Evolutionary conservation across 768 basidiomycete species (phyloP).

Genomic region (Leccinum uliginosum): DNA sequence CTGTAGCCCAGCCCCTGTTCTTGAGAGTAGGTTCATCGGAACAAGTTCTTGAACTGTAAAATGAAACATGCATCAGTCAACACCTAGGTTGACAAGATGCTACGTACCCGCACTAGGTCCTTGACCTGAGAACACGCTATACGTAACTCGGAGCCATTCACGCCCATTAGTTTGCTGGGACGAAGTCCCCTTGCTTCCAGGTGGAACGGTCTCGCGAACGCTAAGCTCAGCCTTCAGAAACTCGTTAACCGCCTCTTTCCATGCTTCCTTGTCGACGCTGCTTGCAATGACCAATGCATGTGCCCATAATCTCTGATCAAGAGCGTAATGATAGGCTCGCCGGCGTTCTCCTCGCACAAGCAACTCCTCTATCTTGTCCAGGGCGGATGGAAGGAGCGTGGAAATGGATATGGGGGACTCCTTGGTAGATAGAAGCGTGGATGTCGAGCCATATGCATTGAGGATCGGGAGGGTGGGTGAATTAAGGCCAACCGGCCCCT

Average conservation of each 20-base stretch:
- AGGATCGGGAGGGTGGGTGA: slow-evolving; percentile 30
- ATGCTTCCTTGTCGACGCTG: slow-evolving; percentile 87
- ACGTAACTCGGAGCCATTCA: slow-evolving; percentile 75
- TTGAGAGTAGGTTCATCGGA: slow-evolving; percentile 51
- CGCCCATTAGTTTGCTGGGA: slow-evolving; percentile 42
- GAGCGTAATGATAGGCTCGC: slow-evolving; percentile 82
- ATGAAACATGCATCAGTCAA: slow-evolving; percentile 1
- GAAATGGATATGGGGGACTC: slow-evolving; percentile 57
- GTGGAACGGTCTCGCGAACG: slow-evolving; percentile 28
- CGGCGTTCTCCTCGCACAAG: slow-evolving; percentile 81
- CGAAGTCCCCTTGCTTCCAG: slow-evolving; percentile 16
- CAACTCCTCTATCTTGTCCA: slow-evolving; percentile 76
- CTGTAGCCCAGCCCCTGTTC: slow-evolving; percentile 36
- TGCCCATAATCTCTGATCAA: slow-evolving; percentile 88
- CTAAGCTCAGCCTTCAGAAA: slow-evolving; percentile 79
- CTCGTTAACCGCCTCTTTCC: slow-evolving; percentile 86
- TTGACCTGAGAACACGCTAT: slow-evolving; percentile 81
- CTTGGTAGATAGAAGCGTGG: slow-evolving; percentile 28
- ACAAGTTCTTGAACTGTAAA: slow-evolving; percentile 70
- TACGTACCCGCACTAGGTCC: slow-evolving; percentile 65
- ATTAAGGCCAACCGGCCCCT: slow-evolving; percentile 13
- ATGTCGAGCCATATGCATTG: slow-evolving; percentile 14
- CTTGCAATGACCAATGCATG: slow-evolving; percentile 95
- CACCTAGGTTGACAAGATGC: not conserved
- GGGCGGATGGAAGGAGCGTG: slow-evolving; percentile 53